Evolutionary conservation across 1,284 basidiomycete genomes (phyloP).

Genomic region (Schizopora paradoxa): DNA sequence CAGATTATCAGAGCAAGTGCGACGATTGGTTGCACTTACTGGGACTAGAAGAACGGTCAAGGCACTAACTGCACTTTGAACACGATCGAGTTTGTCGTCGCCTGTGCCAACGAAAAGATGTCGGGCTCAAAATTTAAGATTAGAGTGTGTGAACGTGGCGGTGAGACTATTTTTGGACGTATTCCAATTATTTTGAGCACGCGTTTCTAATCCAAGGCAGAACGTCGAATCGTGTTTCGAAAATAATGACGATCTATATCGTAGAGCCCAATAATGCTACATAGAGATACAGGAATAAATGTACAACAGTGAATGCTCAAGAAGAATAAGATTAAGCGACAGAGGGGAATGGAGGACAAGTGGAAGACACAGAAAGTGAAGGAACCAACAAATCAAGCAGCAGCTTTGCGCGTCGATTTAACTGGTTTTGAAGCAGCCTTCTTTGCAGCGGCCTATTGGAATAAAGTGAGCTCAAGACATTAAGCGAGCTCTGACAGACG

Average conservation of each 20-base stretch:
- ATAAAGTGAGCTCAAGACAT: neutral
- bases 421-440: conserved; percentile 24
- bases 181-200: too few species aligned
- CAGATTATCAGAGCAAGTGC: too few species aligned
- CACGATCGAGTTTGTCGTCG: too few species aligned
- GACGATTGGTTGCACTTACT: too few species aligned
- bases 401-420: conserved; percentile 15
- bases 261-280: conserved; percentile 14
- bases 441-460: conserved; percentile 27
- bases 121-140: too few species aligned
- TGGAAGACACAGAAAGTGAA: too few species aligned
- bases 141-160: too few species aligned
- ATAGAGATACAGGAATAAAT: conserved; percentile 16
- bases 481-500: neutral
- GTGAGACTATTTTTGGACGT: too few species aligned
- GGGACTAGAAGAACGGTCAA: too few species aligned
- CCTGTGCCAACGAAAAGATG: too few species aligned
- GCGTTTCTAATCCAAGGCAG: too few species aligned
- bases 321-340: conserved; percentile 1
- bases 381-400: conserved; percentile 9
- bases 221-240: neutral
- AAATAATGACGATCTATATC: conserved; percentile 6
- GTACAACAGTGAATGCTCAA: conserved; percentile 4
- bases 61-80: too few species aligned
- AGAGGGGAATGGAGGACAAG: neutral